phyloP scores from a whole-genome alignment of 495 filamentous ascomycete genomes.

The Aspergillus haitiensis region DNA sequence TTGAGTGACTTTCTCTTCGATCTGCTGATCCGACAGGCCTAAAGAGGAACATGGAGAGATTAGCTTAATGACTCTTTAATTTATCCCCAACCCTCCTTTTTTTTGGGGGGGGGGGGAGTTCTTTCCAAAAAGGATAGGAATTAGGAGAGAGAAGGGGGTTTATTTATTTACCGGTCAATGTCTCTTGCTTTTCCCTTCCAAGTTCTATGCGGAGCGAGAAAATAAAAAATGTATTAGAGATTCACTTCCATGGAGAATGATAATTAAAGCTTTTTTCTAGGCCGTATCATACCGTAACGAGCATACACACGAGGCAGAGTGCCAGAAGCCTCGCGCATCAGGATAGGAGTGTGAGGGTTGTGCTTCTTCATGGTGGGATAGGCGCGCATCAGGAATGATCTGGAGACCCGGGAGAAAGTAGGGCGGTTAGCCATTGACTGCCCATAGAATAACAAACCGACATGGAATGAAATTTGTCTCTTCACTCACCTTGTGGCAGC shows the following conservation, averaged over 20 bases:
- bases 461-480: background rate
- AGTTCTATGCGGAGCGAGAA: slow-evolving; percentile 55
- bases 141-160: background rate
- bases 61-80: background rate
- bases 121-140: background rate
- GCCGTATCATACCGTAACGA: slow-evolving; percentile 72
- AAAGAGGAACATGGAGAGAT: no score
- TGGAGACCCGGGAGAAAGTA: slow-evolving; percentile 34
- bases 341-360: slow-evolving; percentile 91
- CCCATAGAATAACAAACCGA: background rate
- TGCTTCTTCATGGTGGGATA: slow-evolving; percentile 99
- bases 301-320: slow-evolving; percentile 84
- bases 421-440: slow-evolving; percentile 21
- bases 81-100: background rate
- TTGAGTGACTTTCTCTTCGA: slow-evolving; percentile 81
- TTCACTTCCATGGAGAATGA: background rate
- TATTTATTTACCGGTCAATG: slow-evolving; percentile 65
- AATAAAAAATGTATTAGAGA: slow-evolving; percentile 19
- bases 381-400: slow-evolving; percentile 83
- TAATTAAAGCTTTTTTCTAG: background rate
- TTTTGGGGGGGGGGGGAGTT: background rate
- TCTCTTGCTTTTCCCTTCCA: slow-evolving; percentile 84
- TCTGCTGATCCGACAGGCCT: slow-evolving; percentile 89
- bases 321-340: slow-evolving; percentile 86
- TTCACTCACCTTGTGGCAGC: slow-evolving; percentile 70